Evolutionary conservation across 768 basidiomycete genomes (phyloP).

Genomic region (Dioszegia crocea): DNA sequence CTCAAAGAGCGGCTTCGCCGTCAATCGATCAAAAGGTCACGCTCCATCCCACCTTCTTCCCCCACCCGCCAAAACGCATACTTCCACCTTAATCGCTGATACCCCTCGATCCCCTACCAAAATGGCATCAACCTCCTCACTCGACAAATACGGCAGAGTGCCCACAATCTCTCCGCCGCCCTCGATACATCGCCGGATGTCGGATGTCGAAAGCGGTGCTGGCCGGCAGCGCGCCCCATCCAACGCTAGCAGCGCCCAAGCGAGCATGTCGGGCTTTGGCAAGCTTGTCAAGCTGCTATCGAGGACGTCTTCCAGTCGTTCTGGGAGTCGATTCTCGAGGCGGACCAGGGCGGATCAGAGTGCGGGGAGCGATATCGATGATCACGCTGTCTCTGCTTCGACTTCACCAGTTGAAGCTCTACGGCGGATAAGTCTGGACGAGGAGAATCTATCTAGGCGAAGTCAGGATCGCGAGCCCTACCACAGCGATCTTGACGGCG

Average conservation of each 20-base stretch:
- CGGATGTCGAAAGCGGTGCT: constrained; percentile 22
- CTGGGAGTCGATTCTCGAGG: constrained; percentile 1
- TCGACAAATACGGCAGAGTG: constrained; percentile 25
- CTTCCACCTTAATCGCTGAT: neutral
- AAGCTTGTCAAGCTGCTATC: constrained; percentile 38
- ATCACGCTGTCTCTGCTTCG: neutral
- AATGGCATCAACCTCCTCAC: constrained; percentile 27
- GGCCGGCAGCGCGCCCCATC: constrained; percentile 41
- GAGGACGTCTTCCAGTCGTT: constrained; percentile 18
- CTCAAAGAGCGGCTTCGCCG: constrained; percentile 12
- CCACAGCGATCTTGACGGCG: neutral
- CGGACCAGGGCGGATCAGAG: constrained; percentile 1
- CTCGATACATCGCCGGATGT: constrained; percentile 25
- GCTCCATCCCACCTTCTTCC: constrained; percentile 3
- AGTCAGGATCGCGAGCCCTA: neutral
- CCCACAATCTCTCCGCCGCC: constrained; percentile 24
- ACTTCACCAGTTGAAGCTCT: neutral
- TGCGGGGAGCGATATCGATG: constrained; percentile 1
- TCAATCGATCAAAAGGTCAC: constrained; percentile 3
- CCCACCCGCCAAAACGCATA: neutral
- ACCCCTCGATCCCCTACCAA: constrained; percentile 26
- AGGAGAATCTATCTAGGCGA: neutral
- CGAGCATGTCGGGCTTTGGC: constrained; percentile 18
- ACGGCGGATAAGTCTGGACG: neutral
- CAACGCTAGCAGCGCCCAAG: constrained; percentile 32